Conservation (phyloP, 345 rosid genomes). For the Boechera divaricarpa region DNA sequence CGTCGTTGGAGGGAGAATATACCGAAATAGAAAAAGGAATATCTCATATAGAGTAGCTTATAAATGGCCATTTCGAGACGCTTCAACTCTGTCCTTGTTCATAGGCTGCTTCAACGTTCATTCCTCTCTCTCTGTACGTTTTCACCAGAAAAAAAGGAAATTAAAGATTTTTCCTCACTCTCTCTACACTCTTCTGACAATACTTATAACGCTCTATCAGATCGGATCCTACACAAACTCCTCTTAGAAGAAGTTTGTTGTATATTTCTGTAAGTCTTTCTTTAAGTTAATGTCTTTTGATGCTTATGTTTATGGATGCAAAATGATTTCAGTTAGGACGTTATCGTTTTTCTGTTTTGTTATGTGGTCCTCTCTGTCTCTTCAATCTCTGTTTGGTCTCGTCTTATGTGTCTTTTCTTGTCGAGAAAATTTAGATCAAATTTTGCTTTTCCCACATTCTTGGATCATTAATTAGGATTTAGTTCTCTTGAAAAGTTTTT, state of each 20-base stretch:
- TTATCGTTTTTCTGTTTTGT: background rate
- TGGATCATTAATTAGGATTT: constrained; percentile 23
- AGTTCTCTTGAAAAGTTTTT: constrained; percentile 6
- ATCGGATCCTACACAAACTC: constrained; percentile 11
- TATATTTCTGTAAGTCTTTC: constrained; percentile 26
- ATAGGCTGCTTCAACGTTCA: constrained; percentile 29
- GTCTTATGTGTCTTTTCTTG: background rate
- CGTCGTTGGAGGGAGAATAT: constrained; percentile 32
- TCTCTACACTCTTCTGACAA: constrained; percentile 21
- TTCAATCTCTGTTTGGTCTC: constrained; percentile 21
- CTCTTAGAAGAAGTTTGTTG: constrained; percentile 20
- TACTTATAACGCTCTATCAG: constrained; percentile 15
- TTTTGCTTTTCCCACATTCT: constrained; percentile 13
- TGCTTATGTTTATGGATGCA: constrained; percentile 21
- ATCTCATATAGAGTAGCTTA: constrained; percentile 38
- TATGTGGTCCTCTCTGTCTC: constrained; percentile 18
- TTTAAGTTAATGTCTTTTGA: background rate
- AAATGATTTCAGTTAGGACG: constrained; percentile 19
- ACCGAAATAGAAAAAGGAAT: constrained; percentile 38
- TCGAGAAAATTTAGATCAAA: background rate
- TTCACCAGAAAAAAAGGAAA: background rate
- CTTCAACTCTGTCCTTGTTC: constrained; percentile 34
- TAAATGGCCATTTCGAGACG: constrained; percentile 31
- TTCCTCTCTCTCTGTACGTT: constrained; percentile 12
- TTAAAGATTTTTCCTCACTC: background rate